Evolutionary conservation across 148 eudicot genomes (phyloP).

Genomic region (Gaultheria prostrata): DNA sequence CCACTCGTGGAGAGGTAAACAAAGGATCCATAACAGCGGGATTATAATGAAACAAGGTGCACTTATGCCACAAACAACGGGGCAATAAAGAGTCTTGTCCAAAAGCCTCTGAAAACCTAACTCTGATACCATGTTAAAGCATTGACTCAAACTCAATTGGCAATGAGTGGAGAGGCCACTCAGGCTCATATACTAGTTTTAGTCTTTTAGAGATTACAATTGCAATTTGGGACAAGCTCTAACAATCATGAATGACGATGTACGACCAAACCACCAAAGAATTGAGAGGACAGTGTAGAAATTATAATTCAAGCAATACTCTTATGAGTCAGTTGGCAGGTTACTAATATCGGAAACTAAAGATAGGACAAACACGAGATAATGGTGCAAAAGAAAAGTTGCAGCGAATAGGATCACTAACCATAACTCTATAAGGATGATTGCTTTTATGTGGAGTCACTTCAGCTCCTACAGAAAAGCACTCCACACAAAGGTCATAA

Average conservation of each 20-base stretch:
- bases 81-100: too few relatives aligned
- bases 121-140: too few relatives aligned
- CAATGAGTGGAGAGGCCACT: too few relatives aligned
- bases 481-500: slow-evolving; percentile 92
- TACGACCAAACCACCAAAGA: not conserved
- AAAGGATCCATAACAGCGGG: too few relatives aligned
- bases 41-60: too few relatives aligned
- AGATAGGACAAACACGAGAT: not conserved
- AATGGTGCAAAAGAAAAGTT: slow-evolving; percentile 2
- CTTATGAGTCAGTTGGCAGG: not conserved
- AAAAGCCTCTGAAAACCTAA: too few relatives aligned
- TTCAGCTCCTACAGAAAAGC: slow-evolving; percentile 96
- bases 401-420: slow-evolving; percentile 26
- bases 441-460: slow-evolving; percentile 84
- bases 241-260: not conserved
- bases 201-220: too few relatives aligned
- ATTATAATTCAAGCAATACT: not conserved
- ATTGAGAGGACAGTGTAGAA: not conserved
- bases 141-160: too few relatives aligned
- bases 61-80: too few relatives aligned
- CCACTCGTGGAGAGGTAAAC: too few relatives aligned
- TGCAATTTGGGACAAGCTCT: too few relatives aligned
- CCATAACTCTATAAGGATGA: slow-evolving; percentile 95
- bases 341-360: not conserved
- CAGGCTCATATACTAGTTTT: too few relatives aligned